These are phyloP conservation scores for Metroxylon sagu DNA, from an alignment of 176 grass and related monocot genomes.

Conservation along the genomic window DNA sequence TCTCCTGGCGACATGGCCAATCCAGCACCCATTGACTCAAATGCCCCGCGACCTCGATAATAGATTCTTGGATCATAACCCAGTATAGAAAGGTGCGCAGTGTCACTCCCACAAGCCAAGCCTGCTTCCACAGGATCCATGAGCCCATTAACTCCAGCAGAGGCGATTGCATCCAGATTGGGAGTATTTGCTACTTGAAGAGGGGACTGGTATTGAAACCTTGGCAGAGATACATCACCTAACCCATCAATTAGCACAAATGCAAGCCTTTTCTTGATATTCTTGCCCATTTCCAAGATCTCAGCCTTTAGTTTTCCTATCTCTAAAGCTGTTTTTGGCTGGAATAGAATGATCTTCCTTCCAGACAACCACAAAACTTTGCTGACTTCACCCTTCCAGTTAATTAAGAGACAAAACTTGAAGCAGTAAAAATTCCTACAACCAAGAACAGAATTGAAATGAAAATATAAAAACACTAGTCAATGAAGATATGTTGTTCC, in stretches of 20 bases:
- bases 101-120: constrained; percentile 86
- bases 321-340: no score
- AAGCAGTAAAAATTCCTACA: no score
- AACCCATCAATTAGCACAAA: constrained; percentile 82
- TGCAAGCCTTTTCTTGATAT: constrained; percentile 34
- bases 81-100: constrained; percentile 79
- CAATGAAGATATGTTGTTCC: no score
- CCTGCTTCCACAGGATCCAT: constrained; percentile 93
- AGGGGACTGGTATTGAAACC: constrained; percentile 33
- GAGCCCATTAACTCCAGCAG: constrained; percentile 65
- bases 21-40: constrained; percentile 95
- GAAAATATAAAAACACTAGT: no score
- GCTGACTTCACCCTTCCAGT: no score
- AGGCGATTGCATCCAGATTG: constrained; percentile 61
- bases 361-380: no score
- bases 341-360: no score
- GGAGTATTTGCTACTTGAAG: constrained; percentile 39
- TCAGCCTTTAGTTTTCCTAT: no score
- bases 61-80: constrained; percentile 84
- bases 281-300: constrained; percentile 1
- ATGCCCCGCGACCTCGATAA: constrained; percentile 82
- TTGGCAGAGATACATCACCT: constrained; percentile 64
- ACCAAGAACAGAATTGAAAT: no score
- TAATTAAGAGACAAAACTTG: no score
- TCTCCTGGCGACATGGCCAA: constrained; percentile 87